Evolutionary conservation across 306 rosid species (phyloP).

Genomic region (Senna tora): DNA sequence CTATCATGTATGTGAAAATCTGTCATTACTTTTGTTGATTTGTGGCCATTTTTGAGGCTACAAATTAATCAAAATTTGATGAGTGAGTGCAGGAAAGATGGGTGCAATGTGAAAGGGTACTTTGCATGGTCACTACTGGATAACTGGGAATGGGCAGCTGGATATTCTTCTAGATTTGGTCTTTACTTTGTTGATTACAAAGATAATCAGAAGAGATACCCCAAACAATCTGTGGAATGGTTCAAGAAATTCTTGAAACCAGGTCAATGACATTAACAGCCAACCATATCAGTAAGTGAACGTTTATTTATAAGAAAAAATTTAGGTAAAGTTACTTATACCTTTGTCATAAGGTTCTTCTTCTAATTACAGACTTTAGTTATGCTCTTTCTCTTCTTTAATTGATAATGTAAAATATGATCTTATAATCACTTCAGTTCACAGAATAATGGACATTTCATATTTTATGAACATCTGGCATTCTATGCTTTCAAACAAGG

Average conservation of each 20-base stretch:
- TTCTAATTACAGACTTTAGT: no score
- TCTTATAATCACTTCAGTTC: no score
- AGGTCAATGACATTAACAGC: conserved; percentile 24
- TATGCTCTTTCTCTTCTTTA: no score
- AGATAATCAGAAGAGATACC: conserved; percentile 84
- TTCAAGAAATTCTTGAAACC: conserved; percentile 76
- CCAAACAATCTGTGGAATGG: conserved; percentile 85
- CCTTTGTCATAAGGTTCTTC: no score
- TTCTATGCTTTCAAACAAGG: no score
- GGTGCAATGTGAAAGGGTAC: conserved; percentile 94
- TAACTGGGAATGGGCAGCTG: conserved; percentile 96
- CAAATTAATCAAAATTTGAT: conserved; percentile 28
- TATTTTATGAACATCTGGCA: no score
- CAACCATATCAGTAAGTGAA: not conserved
- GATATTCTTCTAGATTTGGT: conserved; percentile 83
- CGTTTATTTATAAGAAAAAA: no score
- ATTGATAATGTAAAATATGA: no score
- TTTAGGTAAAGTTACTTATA: no score
- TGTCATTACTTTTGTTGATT: conserved; percentile 11
- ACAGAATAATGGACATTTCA: no score
- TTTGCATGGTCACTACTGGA: conserved; percentile 92
- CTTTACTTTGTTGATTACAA: conserved; percentile 76
- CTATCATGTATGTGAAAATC: conserved; percentile 50
- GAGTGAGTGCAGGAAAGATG: conserved; percentile 68
- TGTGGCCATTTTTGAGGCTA: not conserved